phyloP scores from a whole-genome alignment of 2,329 filamentous ascomycete species.

The Penicillium sp. region DNA sequence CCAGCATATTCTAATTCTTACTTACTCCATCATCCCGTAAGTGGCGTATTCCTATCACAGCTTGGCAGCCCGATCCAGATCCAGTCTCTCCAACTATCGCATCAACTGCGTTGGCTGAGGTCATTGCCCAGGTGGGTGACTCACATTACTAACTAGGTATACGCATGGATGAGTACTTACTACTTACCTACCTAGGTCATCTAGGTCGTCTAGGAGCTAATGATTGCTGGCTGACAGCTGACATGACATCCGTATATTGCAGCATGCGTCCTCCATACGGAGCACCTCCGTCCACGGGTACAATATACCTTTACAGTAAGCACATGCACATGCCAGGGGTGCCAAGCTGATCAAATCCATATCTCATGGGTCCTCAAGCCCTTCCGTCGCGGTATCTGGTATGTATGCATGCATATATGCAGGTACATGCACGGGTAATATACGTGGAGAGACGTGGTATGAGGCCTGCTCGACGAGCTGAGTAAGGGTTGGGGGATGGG shows the following conservation, averaged over 20 bases:
- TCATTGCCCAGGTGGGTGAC: background rate
- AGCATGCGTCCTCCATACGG: background rate
- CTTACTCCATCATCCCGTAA: background rate
- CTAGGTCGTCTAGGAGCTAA: background rate
- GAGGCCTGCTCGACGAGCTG: background rate
- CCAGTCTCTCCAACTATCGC: background rate
- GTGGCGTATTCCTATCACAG: background rate
- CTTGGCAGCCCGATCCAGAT: background rate
- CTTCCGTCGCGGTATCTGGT: slow-evolving; percentile 2
- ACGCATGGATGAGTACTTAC: no score
- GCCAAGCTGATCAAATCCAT: background rate
- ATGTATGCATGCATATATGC: slow-evolving; percentile 16
- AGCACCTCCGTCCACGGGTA: background rate
- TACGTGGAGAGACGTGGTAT: slow-evolving; percentile 1
- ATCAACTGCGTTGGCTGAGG: background rate
- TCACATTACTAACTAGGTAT: background rate
- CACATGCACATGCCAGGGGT: background rate
- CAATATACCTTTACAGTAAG: background rate
- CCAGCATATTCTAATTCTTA: background rate
- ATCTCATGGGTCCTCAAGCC: background rate
- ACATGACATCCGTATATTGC: background rate
- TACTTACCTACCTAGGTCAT: no score
- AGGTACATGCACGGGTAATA: slow-evolving; percentile 15
- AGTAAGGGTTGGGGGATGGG: background rate
- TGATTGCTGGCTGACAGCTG: background rate